Evolutionary conservation across 495 filamentous ascomycete genomes (phyloP).

Genomic region (Aspergillus leporis): DNA sequence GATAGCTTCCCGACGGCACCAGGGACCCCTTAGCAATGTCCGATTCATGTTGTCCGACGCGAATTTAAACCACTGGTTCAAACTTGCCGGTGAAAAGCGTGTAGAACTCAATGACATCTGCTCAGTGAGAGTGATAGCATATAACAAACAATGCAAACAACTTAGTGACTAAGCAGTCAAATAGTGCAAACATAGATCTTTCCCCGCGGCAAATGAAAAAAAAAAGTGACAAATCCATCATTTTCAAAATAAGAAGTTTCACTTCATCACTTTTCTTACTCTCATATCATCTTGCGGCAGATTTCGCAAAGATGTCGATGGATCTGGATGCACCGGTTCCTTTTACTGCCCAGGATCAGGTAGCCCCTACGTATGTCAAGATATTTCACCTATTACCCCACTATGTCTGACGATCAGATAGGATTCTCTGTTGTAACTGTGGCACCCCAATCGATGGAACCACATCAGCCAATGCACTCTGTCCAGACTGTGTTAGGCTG

Average conservation of each 20-base stretch:
- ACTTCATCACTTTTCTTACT: background rate
- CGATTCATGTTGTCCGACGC: constrained; percentile 27
- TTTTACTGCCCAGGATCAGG: constrained; percentile 52
- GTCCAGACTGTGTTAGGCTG: constrained; percentile 89
- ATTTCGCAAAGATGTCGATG: constrained; percentile 59
- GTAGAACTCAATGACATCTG: background rate
- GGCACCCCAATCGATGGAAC: constrained; percentile 92
- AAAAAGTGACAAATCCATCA: constrained; percentile 1
- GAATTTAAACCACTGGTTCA: background rate
- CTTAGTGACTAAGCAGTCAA: constrained; percentile 8
- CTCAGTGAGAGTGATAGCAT: too few species aligned
- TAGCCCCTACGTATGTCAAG: constrained; percentile 59
- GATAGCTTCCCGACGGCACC: constrained; percentile 29
- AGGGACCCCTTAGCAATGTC: constrained; percentile 28
- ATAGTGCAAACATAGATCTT: constrained; percentile 9
- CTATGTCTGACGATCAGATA: constrained; percentile 36
- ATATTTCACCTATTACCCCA: constrained; percentile 10
- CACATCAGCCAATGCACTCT: constrained; percentile 81
- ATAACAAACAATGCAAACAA: constrained; percentile 24
- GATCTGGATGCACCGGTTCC: constrained; percentile 66
- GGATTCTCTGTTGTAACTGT: constrained; percentile 93
- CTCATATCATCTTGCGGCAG: background rate
- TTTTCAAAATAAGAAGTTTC: background rate
- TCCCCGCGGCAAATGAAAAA: constrained; percentile 4
- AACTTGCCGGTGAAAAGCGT: background rate